phyloP scores from a whole-genome alignment of 331 rosid genomes.

The Rhamnella rubrinervis region DNA sequence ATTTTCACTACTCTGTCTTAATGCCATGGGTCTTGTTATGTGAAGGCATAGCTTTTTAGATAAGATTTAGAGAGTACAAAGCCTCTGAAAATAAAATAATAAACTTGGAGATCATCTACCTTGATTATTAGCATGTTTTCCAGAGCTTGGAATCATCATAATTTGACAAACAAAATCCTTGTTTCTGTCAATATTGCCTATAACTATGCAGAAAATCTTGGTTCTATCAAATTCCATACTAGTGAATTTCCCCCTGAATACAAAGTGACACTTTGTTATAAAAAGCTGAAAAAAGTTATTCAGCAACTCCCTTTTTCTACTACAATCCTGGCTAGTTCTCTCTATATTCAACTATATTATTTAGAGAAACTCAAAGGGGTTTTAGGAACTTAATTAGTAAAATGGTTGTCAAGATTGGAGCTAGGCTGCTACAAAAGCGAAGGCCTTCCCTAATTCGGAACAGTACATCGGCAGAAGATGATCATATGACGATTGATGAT shows the following conservation, averaged over 20 bases:
- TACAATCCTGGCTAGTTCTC: neutral
- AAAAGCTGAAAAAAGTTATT: neutral
- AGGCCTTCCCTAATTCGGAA: neutral
- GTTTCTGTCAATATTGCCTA: neutral
- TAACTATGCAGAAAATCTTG: neutral
- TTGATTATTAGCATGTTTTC: too few species aligned
- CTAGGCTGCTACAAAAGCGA: neutral
- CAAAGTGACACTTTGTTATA: neutral
- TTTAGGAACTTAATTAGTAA: neutral
- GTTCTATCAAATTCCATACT: neutral
- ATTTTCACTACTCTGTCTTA: too few species aligned
- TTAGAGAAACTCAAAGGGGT: neutral
- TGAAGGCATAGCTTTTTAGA: too few species aligned
- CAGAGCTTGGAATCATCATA: neutral
- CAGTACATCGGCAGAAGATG: constrained; percentile 19
- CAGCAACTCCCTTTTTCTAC: neutral
- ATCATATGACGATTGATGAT: neutral
- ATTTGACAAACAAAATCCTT: constrained; percentile 3
- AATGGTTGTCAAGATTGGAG: constrained; percentile 13
- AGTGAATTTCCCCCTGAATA: neutral
- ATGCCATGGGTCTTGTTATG: too few species aligned
- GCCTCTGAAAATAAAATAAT: too few species aligned
- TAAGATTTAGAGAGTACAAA: too few species aligned
- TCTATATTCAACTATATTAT: too few species aligned
- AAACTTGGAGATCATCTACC: too few species aligned